A percentile compares a stretch with the other conserved stretches of the same genome.
These are phyloP conservation scores for Neolecta irregularis DNA, from an alignment of 1,139 yeast genomes.

Conservation along the genomic window DNA sequence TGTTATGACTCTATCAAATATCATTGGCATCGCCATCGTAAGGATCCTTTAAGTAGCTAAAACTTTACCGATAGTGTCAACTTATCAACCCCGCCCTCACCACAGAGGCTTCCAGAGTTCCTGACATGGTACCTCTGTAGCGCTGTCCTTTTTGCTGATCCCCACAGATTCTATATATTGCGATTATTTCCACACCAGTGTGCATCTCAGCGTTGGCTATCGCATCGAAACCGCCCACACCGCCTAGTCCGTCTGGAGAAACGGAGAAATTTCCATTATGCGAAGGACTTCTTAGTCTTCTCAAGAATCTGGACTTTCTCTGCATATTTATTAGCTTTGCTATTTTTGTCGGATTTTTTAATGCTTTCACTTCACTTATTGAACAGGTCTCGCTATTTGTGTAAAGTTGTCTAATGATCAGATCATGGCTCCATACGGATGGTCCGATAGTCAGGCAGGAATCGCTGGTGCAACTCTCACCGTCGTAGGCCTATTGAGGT, in stretches of 20 bases:
- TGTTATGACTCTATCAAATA: conserved; percentile 25
- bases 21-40: conserved; percentile 28
- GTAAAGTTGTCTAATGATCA: too few relatives aligned
- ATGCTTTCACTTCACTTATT: conserved; percentile 24
- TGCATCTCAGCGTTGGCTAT: conserved; percentile 17
- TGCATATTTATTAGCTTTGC: conserved; percentile 21
- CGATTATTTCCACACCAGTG: conserved; percentile 4
- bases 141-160: conserved; percentile 20
- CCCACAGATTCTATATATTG: conserved; percentile 12
- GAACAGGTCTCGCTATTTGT: too few relatives aligned
- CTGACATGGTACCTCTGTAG: too few relatives aligned
- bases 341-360: conserved; percentile 26
- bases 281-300: conserved; percentile 18
- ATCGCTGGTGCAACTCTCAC: conserved; percentile 25
- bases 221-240: conserved; percentile 21
- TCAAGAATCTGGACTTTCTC: conserved; percentile 17
- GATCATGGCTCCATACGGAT: conserved; percentile 26
- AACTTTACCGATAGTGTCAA: too few relatives aligned
- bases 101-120: conserved; percentile 13
- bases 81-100: conserved; percentile 25
- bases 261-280: not conserved
- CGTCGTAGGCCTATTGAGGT: conserved; percentile 22
- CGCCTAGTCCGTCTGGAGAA: too few relatives aligned
- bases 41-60: too few relatives aligned
- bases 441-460: conserved; percentile 24